Evolutionary conservation across 176 grass and related monocot genomes (phyloP).

Genomic region (Elaeis guineensis): DNA sequence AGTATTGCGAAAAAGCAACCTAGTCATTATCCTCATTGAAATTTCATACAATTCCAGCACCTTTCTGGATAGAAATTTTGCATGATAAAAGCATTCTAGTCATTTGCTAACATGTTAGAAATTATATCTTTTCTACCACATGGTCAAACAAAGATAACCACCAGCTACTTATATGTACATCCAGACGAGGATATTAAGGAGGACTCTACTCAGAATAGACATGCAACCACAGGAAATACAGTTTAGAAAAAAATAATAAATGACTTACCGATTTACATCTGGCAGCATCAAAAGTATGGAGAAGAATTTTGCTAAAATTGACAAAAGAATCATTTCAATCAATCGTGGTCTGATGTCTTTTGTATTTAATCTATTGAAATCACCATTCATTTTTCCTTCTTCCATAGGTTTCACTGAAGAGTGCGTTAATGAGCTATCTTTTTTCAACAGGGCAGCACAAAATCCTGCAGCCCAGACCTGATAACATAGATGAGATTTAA

Average conservation of each 20-base stretch:
- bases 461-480: slow-evolving; percentile 99
- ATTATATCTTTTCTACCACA: too few species aligned
- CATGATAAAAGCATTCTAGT: too few species aligned
- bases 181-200: neutral
- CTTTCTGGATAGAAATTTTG: too few species aligned
- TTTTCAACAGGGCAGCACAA: slow-evolving; percentile 78
- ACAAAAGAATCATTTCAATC: slow-evolving; percentile 59
- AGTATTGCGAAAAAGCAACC: too few species aligned
- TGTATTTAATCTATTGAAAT: slow-evolving; percentile 28
- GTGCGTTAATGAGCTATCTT: slow-evolving; percentile 39
- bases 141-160: too few species aligned
- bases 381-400: slow-evolving; percentile 29
- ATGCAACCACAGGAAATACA: neutral
- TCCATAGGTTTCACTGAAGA: slow-evolving; percentile 34
- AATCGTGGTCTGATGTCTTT: slow-evolving; percentile 34
- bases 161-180: too few species aligned
- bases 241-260: neutral
- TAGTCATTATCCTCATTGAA: too few species aligned
- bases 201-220: neutral
- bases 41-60: too few species aligned
- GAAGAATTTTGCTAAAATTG: slow-evolving; percentile 64
- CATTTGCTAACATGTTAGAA: too few species aligned
- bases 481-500: slow-evolving; percentile 27
- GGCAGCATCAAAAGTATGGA: slow-evolving; percentile 50
- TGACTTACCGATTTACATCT: slow-evolving; percentile 70